Evolutionary conservation across 352 stramenopile genomes (phyloP).

Genomic region (Blastocystis sp.): DNA sequence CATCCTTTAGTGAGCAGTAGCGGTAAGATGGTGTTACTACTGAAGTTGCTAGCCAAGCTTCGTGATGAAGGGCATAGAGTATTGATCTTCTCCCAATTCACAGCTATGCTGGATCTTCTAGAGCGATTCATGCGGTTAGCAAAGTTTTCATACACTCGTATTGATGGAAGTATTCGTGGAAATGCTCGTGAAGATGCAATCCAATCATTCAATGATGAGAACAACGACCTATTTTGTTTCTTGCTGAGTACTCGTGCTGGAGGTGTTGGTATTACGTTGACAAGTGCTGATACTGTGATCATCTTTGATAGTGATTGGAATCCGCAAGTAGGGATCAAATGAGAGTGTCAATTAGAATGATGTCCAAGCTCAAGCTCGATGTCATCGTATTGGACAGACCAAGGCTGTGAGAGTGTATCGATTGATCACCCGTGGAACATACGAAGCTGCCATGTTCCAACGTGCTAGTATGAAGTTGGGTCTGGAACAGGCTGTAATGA

Average conservation of each 20-base stretch:
- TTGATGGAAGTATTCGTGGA: conserved; percentile 82
- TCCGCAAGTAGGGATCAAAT: conserved; percentile 72
- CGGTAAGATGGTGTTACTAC: conserved; percentile 84
- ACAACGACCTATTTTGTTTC: conserved; percentile 92
- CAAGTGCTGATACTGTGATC: conserved; percentile 94
- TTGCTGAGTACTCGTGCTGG: conserved; percentile 91
- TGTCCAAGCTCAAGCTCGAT: conserved; percentile 76
- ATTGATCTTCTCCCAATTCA: conserved; percentile 97
- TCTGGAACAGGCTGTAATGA: conserved; percentile 94
- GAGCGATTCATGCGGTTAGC: conserved; percentile 79
- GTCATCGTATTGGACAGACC: conserved; percentile 79
- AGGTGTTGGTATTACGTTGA: conserved; percentile 94
- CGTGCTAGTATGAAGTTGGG: conserved; percentile 93
- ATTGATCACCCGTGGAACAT: conserved; percentile 92
- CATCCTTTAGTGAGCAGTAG: conserved; percentile 77
- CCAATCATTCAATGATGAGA: conserved; percentile 86
- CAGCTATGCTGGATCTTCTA: conserved; percentile 84
- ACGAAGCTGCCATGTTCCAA: conserved; percentile 99
- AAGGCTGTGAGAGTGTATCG: conserved; percentile 80
- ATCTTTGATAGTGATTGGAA: conserved; percentile 99
- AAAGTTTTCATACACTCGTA: conserved; percentile 75
- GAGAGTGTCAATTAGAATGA: conserved; percentile 69
- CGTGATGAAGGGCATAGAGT: conserved; percentile 88
- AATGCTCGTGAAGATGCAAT: conserved; percentile 83
- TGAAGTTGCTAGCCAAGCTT: conserved; percentile 92